Evolutionary conservation across 1,139 yeast genomes (phyloP), one percentile per base, ranked within the genome.

Genomic region (Pneumocystis wakefieldiae): DNA sequence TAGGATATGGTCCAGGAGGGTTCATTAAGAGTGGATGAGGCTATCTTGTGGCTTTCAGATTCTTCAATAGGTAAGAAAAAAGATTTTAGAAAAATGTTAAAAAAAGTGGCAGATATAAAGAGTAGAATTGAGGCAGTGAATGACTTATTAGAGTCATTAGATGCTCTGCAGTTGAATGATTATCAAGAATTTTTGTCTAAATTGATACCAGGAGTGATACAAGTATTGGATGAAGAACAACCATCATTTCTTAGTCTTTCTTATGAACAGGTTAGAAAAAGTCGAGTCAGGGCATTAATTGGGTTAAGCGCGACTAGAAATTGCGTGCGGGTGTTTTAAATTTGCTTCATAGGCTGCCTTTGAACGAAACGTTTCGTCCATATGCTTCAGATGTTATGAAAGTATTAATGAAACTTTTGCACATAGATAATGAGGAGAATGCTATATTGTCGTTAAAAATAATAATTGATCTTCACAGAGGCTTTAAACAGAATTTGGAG

Each of bases 391-490:
- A 79, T 42, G 80, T 90, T 36, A 76, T 87, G 70, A 84, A 82
- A 59, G 76, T 80, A n/a, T 76, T 91, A 64, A 82, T 85, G 70
- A 75, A 76, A 41, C 76, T 87, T 19, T 76, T 92, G 66, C 82
- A 81, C 29, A 78, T 76, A 19, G 99, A 94, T 72, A 92, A 94
- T 72, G 99, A 94, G 74, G 97, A 91, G 68, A 92, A 92, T 72
- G 98, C 97, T 61, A 90, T 90, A 1, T 78, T 90, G 64, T 87
- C 95, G 72, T 85, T 91, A 86, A 91, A 89, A 73, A 85, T 90
- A 64, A 80, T 91, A 64, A 89, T 97, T n/a, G 82, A 87, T 61
- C 77, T 92, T 64, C 96, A 91, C 75, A 86, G 94, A 73, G 83
- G 94, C 0, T 92, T 87, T 76, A 91, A 88, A 75, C 74, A 80